phyloP scores from a whole-genome alignment of 768 basidiomycete species.

The Russula emetica region DNA sequence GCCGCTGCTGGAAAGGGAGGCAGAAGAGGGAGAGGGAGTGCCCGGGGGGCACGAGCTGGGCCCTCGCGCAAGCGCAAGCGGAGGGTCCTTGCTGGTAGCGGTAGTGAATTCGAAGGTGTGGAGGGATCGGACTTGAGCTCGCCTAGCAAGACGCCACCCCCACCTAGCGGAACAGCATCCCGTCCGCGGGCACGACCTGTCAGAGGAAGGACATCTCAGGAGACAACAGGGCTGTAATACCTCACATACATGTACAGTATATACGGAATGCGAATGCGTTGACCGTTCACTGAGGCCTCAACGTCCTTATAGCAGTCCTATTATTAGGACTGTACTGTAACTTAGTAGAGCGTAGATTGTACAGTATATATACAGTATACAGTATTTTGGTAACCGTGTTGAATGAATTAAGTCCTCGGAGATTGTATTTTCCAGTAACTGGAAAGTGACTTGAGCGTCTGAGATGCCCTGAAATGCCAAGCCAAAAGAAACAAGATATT shows the following conservation, averaged over 20 bases:
- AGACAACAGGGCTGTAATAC: background rate
- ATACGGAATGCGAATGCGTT: background rate
- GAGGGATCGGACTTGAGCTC: background rate
- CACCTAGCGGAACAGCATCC: constrained; percentile 7
- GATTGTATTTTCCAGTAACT: background rate
- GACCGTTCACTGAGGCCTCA: background rate
- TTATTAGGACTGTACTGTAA: too few species aligned
- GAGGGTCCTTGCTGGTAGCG: constrained; percentile 24
- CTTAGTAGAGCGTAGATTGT: background rate
- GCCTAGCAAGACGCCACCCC: constrained; percentile 30
- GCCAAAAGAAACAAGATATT: too few species aligned
- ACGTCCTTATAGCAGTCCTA: too few species aligned
- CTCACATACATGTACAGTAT: background rate
- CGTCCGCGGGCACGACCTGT: constrained; percentile 22
- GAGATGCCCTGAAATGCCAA: too few species aligned
- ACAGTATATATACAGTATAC: background rate
- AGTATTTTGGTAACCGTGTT: too few species aligned
- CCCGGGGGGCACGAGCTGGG: constrained; percentile 19
- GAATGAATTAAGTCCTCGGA: background rate
- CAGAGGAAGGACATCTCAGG: constrained; percentile 2
- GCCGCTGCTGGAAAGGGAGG: constrained; percentile 6
- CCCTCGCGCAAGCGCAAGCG: constrained; percentile 24
- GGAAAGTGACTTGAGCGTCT: background rate
- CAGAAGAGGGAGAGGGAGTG: constrained; percentile 16
- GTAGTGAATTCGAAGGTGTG: background rate